Evolutionary conservation across 345 rosid species (phyloP).

Genomic region (Acer saccharum): DNA sequence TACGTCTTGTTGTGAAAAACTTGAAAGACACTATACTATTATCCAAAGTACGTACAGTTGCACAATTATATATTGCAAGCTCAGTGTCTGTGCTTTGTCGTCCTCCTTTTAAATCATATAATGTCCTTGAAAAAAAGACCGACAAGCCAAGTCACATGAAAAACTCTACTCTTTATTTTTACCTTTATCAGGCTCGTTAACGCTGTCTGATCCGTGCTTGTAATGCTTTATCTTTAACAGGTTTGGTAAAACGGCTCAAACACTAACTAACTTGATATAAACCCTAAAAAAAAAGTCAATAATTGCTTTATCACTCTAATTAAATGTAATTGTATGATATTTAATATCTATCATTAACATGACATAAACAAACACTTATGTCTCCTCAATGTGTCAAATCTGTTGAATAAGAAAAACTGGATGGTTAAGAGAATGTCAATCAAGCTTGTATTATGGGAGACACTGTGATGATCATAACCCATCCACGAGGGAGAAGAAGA

Average conservation of each 20-base stretch:
- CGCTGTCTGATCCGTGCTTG: no score
- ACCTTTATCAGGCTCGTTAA: no score
- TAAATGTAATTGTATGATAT: no score
- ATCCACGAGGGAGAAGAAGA: slow-evolving; percentile 1
- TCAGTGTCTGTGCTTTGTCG: neutral
- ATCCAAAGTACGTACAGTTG: neutral
- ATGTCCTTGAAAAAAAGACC: neutral
- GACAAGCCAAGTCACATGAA: neutral
- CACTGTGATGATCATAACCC: slow-evolving; percentile 12
- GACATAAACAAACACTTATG: neutral
- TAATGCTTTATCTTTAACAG: no score
- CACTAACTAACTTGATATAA: no score
- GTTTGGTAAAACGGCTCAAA: no score
- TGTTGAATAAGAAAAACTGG: neutral
- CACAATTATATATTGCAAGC: neutral
- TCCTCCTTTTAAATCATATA: neutral
- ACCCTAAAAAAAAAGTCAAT: no score
- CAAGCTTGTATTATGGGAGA: slow-evolving; percentile 29
- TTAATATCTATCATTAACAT: neutral
- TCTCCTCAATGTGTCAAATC: neutral
- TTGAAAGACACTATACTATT: neutral
- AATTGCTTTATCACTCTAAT: no score
- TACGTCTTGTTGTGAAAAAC: neutral
- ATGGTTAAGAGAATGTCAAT: slow-evolving; percentile 19
- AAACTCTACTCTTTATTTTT: neutral